These are phyloP conservation scores for Litsea cubeba DNA, from an alignment of 164 flowering plant genomes.

Conservation along the genomic window DNA sequence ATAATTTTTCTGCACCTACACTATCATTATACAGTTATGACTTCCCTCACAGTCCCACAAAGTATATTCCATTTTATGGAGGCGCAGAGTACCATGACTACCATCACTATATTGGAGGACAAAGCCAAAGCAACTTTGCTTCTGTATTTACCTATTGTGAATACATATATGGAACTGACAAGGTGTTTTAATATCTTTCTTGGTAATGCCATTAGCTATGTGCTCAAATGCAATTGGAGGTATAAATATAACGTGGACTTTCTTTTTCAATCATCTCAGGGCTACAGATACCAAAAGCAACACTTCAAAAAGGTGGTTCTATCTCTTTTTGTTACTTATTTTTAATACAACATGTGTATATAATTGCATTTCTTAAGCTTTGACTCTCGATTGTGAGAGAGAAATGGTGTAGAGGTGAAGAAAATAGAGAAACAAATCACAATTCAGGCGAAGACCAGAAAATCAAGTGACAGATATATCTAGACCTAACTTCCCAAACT, in stretches of 20 bases:
- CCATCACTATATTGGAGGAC: slow-evolving; percentile 96
- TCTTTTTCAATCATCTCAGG: slow-evolving; percentile 37
- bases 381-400: slow-evolving; percentile 19
- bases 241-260: neutral
- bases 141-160: slow-evolving; percentile 96
- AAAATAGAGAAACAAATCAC: slow-evolving; percentile 26
- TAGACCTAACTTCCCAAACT: neutral
- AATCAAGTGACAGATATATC: slow-evolving; percentile 25
- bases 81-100: slow-evolving; percentile 97
- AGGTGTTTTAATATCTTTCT: slow-evolving; percentile 38
- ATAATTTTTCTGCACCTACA: too few species aligned
- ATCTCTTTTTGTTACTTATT: neutral
- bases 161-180: slow-evolving; percentile 90
- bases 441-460: slow-evolving; percentile 22
- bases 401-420: slow-evolving; percentile 17
- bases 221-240: neutral
- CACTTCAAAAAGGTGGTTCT: slow-evolving; percentile 54
- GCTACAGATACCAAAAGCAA: slow-evolving; percentile 77
- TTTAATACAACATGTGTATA: too few species aligned
- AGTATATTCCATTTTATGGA: slow-evolving; percentile 90
- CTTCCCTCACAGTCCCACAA: slow-evolving; percentile 79
- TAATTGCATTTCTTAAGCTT: neutral
- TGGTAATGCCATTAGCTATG: neutral
- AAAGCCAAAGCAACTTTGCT: slow-evolving; percentile 90
- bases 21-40: slow-evolving; percentile 61